These are phyloP conservation scores for Hypoxylon cercidicola DNA, from an alignment of 495 filamentous ascomycete genomes.

Conservation along the genomic window DNA sequence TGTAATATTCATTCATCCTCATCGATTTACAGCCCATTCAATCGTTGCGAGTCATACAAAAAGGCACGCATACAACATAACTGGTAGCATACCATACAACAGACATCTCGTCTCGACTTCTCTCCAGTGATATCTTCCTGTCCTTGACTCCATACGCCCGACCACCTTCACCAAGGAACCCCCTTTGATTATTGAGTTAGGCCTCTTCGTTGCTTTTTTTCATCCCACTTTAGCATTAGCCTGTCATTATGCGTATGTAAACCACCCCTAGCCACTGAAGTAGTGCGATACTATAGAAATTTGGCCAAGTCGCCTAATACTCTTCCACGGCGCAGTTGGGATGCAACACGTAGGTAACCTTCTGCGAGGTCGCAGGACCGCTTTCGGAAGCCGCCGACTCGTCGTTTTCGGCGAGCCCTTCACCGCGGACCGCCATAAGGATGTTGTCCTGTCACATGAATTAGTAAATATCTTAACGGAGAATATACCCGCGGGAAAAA, in stretches of 20 bases:
- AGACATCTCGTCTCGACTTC: background rate
- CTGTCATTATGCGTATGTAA: background rate
- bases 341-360: conserved; percentile 88
- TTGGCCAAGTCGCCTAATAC: conserved; percentile 18
- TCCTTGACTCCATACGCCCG: conserved; percentile 17
- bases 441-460: conserved; percentile 76
- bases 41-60: conserved; percentile 1
- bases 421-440: conserved; percentile 88
- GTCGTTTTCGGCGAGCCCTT: conserved; percentile 74
- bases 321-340: conserved; percentile 89
- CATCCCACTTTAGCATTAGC: background rate
- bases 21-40: background rate
- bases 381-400: conserved; percentile 60
- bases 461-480: background rate
- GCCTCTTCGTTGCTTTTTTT: background rate
- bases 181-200: background rate
- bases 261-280: background rate
- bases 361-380: conserved; percentile 54
- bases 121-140: conserved; percentile 1
- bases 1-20: background rate
- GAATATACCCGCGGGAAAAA: background rate
- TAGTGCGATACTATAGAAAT: background rate
- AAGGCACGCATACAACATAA: background rate
- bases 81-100: background rate
- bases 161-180: background rate